Evolutionary conservation across 108 stramenopile species (phyloP).

Genomic region (Ochromonas danica): DNA sequence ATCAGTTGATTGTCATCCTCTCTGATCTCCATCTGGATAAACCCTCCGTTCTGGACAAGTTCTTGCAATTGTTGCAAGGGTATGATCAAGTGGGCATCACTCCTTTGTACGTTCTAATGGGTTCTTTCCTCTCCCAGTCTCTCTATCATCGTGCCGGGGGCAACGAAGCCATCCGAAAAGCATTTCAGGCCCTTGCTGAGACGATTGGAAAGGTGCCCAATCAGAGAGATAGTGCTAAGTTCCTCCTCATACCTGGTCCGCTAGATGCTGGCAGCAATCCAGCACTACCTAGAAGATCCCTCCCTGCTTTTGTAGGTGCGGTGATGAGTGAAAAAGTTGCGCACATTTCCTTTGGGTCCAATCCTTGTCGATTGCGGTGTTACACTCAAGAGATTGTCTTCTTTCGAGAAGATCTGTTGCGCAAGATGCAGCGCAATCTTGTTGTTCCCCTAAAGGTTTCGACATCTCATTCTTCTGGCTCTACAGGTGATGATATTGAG

Average conservation of each 20-base stretch:
- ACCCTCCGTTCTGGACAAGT: constrained; percentile 68
- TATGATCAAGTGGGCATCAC: constrained; percentile 58
- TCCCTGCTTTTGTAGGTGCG: constrained; percentile 61
- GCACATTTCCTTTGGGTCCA: constrained; percentile 20
- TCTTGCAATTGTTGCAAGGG: constrained; percentile 71
- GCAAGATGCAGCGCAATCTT: constrained; percentile 69
- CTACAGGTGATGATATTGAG: constrained; percentile 35
- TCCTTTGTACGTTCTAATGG: constrained; percentile 85
- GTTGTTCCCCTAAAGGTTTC: constrained; percentile 56
- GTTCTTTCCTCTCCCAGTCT: constrained; percentile 76
- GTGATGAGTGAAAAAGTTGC: neutral
- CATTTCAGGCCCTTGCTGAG: constrained; percentile 65
- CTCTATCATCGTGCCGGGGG: constrained; percentile 41
- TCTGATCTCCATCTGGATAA: constrained; percentile 85
- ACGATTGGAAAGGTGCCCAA: constrained; percentile 62
- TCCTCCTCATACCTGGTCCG: constrained; percentile 77
- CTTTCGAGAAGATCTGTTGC: constrained; percentile 78
- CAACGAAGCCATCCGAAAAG: constrained; percentile 56
- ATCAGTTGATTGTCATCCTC: constrained; percentile 74
- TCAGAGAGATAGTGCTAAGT: constrained; percentile 63
- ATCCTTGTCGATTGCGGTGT: constrained; percentile 60
- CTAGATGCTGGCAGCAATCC: constrained; percentile 34
- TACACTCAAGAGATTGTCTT: constrained; percentile 83
- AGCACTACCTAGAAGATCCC: constrained; percentile 56
- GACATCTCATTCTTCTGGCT: neutral